phyloP scores from a whole-genome alignment of 1,139 yeast species.

The Hansenula sp. region DNA sequence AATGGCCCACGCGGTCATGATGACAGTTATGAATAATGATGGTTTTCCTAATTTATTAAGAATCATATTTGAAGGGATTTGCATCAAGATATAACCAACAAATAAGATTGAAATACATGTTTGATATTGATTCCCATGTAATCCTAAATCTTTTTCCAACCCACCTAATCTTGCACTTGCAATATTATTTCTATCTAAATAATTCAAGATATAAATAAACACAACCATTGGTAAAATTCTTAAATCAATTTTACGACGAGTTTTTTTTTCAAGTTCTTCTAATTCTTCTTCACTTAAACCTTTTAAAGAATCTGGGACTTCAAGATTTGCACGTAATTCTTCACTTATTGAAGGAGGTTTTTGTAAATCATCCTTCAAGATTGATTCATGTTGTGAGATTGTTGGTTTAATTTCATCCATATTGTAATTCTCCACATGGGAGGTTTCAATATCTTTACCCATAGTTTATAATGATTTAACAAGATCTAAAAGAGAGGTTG shows the following conservation, averaged over 20 bases:
- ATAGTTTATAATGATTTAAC: too few relatives aligned
- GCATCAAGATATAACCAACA: not conserved
- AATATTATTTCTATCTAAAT: not conserved
- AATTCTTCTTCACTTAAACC: too few relatives aligned
- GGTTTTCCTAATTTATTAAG: not conserved
- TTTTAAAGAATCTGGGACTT: not conserved
- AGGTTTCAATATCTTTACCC: not conserved
- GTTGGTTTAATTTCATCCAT: constrained; percentile 1
- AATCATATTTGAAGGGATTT: not conserved
- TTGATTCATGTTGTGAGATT: not conserved
- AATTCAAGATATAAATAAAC: not conserved
- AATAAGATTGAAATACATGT: not conserved
- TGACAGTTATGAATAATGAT: not conserved
- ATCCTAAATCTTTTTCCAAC: not conserved
- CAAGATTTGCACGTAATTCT: not conserved
- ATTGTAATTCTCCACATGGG: constrained; percentile 1
- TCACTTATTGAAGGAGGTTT: not conserved
- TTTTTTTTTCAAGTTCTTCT: not conserved
- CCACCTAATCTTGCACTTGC: not conserved
- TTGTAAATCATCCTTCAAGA: too few relatives aligned
- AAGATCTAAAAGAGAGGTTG: too few relatives aligned
- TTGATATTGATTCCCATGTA: not conserved
- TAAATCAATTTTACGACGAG: not conserved
- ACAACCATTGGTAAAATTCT: not conserved
- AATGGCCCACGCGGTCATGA: not conserved